Percentiles rank a stretch among this genome's conserved stretches.
Conservation (phyloP, 768 basidiomycete species). For the Tricholoma flavovirens region DNA sequence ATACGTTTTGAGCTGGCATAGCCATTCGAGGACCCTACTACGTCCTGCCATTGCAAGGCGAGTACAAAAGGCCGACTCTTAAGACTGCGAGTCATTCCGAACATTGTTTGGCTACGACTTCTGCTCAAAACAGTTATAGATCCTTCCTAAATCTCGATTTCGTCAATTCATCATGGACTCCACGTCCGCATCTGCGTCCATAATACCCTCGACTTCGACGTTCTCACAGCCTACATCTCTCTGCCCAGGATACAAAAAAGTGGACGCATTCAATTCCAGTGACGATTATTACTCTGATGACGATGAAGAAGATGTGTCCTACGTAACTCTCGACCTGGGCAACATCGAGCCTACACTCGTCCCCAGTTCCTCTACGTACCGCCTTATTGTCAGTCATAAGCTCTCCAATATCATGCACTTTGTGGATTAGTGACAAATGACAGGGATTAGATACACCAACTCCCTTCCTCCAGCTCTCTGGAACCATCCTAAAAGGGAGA, state of each 20-base stretch:
- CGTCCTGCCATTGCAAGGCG: too few relatives aligned
- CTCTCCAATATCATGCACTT: neutral
- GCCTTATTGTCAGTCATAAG: conserved; percentile 57
- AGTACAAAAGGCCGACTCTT: too few relatives aligned
- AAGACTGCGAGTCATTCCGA: too few relatives aligned
- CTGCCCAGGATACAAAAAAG: conserved; percentile 59
- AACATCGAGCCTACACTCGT: conserved; percentile 68
- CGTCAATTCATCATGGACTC: neutral
- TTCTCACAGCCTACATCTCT: conserved; percentile 24
- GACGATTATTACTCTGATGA: conserved; percentile 40
- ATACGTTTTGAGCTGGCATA: too few relatives aligned
- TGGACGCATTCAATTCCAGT: conserved; percentile 62
- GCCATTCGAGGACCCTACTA: too few relatives aligned
- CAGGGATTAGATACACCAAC: conserved; percentile 76
- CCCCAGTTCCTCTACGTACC: conserved; percentile 62
- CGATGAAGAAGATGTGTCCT: conserved; percentile 54
- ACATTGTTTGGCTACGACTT: neutral
- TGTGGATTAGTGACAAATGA: neutral
- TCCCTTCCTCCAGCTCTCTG: conserved; percentile 72
- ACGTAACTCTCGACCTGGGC: conserved; percentile 73
- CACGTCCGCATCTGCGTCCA: neutral
- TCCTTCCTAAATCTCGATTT: too few relatives aligned
- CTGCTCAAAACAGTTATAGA: neutral
- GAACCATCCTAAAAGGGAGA: conserved; percentile 65
- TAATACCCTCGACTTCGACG: neutral